phyloP scores from a whole-genome alignment of 441 rosid genomes.

The Jatropha podagrica region DNA sequence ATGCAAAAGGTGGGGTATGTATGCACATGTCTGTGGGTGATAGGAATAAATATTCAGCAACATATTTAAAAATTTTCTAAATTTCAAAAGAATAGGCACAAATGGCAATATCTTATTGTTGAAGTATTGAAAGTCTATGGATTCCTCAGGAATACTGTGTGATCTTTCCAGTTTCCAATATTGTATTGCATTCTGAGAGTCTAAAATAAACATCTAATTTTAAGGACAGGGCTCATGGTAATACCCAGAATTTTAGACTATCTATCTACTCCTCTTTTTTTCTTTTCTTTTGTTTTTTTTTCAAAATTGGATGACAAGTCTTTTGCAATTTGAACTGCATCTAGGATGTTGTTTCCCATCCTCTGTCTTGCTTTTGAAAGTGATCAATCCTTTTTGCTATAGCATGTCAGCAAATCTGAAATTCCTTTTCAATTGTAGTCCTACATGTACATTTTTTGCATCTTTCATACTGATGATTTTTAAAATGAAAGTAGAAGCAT shows the following conservation, averaged over 20 bases:
- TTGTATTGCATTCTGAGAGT: neutral
- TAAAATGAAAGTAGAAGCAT: neutral
- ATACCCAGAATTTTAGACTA: neutral
- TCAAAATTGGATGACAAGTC: neutral
- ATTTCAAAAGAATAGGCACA: neutral
- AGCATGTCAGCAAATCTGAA: neutral
- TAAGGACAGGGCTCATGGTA: neutral
- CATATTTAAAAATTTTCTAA: neutral
- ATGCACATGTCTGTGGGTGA: neutral
- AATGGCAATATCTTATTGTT: neutral
- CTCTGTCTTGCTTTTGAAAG: neutral
- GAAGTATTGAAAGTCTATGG: constrained; percentile 6
- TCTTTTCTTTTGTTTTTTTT: too few species aligned
- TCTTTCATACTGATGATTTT: neutral
- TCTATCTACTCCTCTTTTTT: neutral
- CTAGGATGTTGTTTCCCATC: neutral
- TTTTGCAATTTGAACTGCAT: neutral
- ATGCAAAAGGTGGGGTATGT: neutral
- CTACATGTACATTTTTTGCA: neutral
- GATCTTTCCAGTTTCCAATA: too few species aligned
- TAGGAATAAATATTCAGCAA: neutral
- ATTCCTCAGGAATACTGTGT: neutral
- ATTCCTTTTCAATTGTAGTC: neutral
- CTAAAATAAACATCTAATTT: neutral
- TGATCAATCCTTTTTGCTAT: neutral